These are phyloP conservation scores for Neopestalotiopsis rosae DNA, from an alignment of 2,329 filamentous ascomycete species.

Conservation along the genomic window DNA sequence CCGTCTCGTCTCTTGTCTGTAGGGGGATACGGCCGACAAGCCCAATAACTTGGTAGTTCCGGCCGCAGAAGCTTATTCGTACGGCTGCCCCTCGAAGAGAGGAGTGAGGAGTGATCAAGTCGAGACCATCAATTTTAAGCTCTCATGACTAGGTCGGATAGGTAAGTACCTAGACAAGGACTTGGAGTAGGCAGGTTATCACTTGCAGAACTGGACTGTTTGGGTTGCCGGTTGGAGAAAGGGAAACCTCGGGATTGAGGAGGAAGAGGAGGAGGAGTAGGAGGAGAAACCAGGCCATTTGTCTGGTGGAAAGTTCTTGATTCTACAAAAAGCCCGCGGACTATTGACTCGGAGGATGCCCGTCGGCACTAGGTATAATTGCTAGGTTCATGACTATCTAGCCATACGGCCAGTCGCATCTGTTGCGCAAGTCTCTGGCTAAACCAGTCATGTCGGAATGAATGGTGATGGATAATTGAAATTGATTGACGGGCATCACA, in stretches of 20 bases:
- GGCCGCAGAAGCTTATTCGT: background rate
- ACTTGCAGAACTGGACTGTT: background rate
- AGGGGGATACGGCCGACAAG: background rate
- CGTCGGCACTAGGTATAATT: conserved; percentile 2
- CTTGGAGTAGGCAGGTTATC: background rate
- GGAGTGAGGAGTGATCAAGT: background rate
- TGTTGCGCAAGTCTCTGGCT: conserved; percentile 1
- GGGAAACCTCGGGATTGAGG: background rate
- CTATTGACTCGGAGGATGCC: background rate
- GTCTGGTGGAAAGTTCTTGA: conserved; percentile 15
- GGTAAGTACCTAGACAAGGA: background rate
- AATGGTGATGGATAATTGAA: no score
- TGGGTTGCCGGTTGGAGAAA: background rate
- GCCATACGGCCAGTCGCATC: background rate
- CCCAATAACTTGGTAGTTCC: background rate
- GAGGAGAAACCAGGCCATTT: background rate
- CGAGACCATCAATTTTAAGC: background rate
- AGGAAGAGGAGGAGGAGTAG: background rate
- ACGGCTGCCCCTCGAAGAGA: background rate
- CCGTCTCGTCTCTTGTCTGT: background rate
- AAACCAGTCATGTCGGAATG: background rate
- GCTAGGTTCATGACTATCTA: background rate
- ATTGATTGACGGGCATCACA: no score
- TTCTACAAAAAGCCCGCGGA: background rate
- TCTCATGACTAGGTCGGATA: no score